Base-by-base conservation (phyloP, 1,139 yeast species). In the Hemisphaericaspora lyxosophila region DNA sequence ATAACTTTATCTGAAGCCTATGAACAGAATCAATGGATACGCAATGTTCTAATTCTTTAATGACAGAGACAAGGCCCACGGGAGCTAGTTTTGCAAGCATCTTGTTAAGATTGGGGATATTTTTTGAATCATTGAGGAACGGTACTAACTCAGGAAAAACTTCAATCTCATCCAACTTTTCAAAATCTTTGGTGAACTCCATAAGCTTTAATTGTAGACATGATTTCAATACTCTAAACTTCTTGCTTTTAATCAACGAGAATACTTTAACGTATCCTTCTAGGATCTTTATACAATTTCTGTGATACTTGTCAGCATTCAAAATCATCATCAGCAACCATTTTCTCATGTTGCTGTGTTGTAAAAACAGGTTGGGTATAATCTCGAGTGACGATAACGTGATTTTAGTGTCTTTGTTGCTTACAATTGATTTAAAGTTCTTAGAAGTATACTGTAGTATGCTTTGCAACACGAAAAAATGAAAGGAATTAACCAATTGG, bases 391-490 rank as follows among this genome's bases (percentile, higher is more conserved):
- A 31, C 3, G 45, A 34, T 13, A 44, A 13, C 26, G 42, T 44
- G 9, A 53, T 30, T 4, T 40, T 20, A 5, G 31, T 24, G 31
- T 52, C 51, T 15, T 40, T 35, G 18, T 42, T 42, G 7, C 35
- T 26, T 12, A 42, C 20, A 6, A 59, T 36, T 7, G 34, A 12
- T 16, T 51, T 50, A 28, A 60, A 33, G 34, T 59, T 51, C 7
- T 40, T 31, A 2, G 66, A 53, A 4, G 57, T 34, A 27, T 50
- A 46, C 40, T 64, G 70, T 8, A 64, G 45, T n/a, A 58, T 24
- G 29, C 60, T 51, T 45, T 67, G 73, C 8, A 65, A 42, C 7
- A 51, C 37, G 30, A 67, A 47, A 42, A 66, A 64, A 44, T 65
- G 64, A 42, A 51, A 62, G 8, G 71, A 65, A 24, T 60, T 48